Base-by-base conservation (phyloP, 371 early-diverging fungal species). In the Circinella minor region DNA sequence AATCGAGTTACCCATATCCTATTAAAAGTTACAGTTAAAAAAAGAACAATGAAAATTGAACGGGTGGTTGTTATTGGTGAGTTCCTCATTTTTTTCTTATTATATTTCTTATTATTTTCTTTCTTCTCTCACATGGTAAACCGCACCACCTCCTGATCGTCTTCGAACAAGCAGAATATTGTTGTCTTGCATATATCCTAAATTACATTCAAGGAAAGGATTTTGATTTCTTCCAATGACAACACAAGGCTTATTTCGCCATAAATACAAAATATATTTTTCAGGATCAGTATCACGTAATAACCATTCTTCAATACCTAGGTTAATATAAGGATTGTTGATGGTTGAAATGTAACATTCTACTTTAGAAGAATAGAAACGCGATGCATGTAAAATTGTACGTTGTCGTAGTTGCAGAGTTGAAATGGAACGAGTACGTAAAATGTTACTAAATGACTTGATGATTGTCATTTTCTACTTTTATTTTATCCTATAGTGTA, bases 171-270 rank as follows among this genome's bases (percentile, higher is more conserved):
- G 88, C 65, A 92, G 93, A 5, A 98, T 89, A 14, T 80, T 76
- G 34, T 91, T 77, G n/a, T 79, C 70, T 17, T 72, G 78, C 89
- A 97, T 82, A 65, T 87, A 78, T 36, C 73, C 76, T 62, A 97
- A 73, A 74, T 96, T 91, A 79, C 96, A 94, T 74, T 98, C 99
- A 66, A 91, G 90, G 90, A 94, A 98, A 7, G 98, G 97, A 70
- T 98, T 98, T 90, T 98, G 98, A 73, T 98, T 98, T 63, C 96
- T 83, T 4, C 99, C 99, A 70, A 99, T 88, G 17, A 99, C 94
- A 1, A 98, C 95, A 65, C 96, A 93, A 11, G 91, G 86, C 27
- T 78, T 76, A 77, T 98, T 99, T 66, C 96, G 91, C 88, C 93
- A 99, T 54, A 98, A 83, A 69, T 91, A 94, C 34, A 97, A 81